Conservation (phyloP, 2,329 filamentous ascomycete species). For the Cytospora chrysosperma region DNA sequence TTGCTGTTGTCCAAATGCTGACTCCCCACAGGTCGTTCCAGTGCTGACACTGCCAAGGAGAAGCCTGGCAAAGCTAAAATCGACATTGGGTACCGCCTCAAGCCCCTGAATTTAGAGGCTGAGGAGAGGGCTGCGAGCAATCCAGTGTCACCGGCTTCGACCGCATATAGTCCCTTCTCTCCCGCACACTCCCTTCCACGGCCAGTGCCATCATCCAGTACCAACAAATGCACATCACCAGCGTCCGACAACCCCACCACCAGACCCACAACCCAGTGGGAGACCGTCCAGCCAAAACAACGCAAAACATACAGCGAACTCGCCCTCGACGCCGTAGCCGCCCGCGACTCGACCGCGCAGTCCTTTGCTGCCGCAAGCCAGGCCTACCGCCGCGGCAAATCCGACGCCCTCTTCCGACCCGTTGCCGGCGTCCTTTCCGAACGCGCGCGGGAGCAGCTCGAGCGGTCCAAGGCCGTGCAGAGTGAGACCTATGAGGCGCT, state of each 20-base stretch:
- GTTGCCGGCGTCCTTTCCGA: constrained; percentile 76
- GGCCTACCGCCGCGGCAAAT: constrained; percentile 53
- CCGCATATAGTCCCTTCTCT: background rate
- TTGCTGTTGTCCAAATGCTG: background rate
- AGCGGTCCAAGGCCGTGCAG: constrained; percentile 55
- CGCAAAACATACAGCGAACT: constrained; percentile 21
- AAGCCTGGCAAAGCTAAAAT: constrained; percentile 19
- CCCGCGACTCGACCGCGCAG: constrained; percentile 19
- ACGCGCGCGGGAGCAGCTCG: constrained; percentile 63
- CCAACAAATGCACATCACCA: constrained; percentile 27
- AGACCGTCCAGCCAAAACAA: constrained; percentile 16
- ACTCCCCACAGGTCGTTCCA: constrained; percentile 13
- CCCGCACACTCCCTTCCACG: constrained; percentile 19
- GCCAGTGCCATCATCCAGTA: constrained; percentile 2
- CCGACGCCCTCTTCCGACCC: constrained; percentile 70
- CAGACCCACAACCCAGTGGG: constrained; percentile 10
- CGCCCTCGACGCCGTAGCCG: constrained; percentile 12
- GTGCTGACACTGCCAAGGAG: constrained; percentile 4
- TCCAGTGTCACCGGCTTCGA: constrained; percentile 1
- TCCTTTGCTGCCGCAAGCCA: constrained; percentile 40
- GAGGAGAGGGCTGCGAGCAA: constrained; percentile 16
- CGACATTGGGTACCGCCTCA: constrained; percentile 20
- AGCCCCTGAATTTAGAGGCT: constrained; percentile 11
- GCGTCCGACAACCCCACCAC: constrained; percentile 31
- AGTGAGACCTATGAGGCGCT: constrained; percentile 68